A percentile compares a stretch with the other conserved stretches of the same genome.
These are phyloP conservation scores for Linum trigynum DNA, from an alignment of 345 rosid species.

Conservation along the genomic window DNA sequence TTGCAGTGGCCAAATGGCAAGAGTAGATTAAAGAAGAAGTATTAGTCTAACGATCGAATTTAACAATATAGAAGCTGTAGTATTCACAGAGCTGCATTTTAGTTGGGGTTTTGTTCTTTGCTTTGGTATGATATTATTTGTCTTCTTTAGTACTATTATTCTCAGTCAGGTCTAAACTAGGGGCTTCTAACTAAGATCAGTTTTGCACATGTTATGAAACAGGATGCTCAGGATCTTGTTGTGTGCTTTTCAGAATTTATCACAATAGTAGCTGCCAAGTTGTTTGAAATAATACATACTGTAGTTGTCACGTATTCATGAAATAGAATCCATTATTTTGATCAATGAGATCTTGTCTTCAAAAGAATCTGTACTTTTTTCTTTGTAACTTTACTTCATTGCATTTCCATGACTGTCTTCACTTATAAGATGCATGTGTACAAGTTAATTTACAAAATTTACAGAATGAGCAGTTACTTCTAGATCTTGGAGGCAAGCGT, in stretches of 20 bases:
- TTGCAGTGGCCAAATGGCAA: background rate
- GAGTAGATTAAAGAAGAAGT: background rate
- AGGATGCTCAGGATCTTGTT: no score
- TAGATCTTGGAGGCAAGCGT: slow-evolving; percentile 64
- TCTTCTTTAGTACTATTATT: background rate
- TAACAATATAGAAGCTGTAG: background rate
- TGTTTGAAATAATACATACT: no score
- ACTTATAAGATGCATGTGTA: background rate
- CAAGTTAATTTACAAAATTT: slow-evolving; percentile 9
- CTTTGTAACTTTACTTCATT: no score
- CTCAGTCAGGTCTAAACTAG: background rate
- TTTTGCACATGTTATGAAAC: no score
- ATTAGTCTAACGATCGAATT: background rate
- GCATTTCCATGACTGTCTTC: background rate
- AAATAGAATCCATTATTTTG: no score
- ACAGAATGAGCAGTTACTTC: slow-evolving; percentile 35
- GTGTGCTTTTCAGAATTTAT: no score
- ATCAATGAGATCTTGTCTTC: no score
- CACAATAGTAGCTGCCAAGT: no score
- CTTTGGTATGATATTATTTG: background rate
- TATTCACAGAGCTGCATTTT: no score
- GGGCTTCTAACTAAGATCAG: background rate
- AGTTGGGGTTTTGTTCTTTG: background rate
- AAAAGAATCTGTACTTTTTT: no score
- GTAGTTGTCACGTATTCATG: no score